phyloP scores from a whole-genome alignment of 257 asterid genomes.

The Primulina huaijiensis region DNA sequence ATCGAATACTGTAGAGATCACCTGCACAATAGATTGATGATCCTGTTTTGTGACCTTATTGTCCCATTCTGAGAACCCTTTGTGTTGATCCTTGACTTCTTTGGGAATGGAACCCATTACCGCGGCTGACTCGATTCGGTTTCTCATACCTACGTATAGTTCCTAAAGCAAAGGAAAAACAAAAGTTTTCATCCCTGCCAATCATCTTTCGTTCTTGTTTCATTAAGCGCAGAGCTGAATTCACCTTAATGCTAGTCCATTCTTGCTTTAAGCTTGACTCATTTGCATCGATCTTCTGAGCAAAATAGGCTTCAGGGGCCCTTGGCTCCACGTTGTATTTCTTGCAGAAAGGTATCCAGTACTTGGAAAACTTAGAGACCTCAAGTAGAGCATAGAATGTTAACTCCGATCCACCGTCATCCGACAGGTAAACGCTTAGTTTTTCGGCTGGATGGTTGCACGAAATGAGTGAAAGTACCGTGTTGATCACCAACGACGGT shows the following conservation, averaged over 20 bases:
- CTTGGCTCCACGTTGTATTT: conserved; percentile 46
- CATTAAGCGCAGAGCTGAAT: not conserved
- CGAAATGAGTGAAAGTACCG: conserved; percentile 46
- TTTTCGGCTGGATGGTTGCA: conserved; percentile 47
- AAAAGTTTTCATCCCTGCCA: not conserved
- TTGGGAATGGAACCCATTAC: conserved; percentile 30
- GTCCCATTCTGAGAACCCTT: conserved; percentile 55
- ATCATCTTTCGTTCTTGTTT: not conserved
- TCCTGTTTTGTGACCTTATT: conserved; percentile 41
- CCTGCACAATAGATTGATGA: conserved; percentile 66
- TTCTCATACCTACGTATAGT: conserved; percentile 46
- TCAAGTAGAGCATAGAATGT: conserved; percentile 55
- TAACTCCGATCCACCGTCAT: conserved; percentile 56
- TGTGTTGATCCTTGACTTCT: conserved; percentile 39
- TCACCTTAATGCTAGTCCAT: conserved; percentile 41
- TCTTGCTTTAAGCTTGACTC: conserved; percentile 30
- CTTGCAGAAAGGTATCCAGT: conserved; percentile 60
- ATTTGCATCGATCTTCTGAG: conserved; percentile 1
- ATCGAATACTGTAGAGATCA: not conserved
- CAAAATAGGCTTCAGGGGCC: conserved; percentile 46
- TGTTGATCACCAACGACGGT: conserved; percentile 44
- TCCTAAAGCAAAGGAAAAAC: conserved; percentile 30
- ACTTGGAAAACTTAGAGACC: conserved; percentile 37
- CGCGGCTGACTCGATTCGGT: conserved; percentile 30
- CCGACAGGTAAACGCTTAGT: conserved; percentile 49